A percentile compares a stretch with the other conserved stretches of the same genome.
Conservation (phyloP, 805 yeast species). For the Scheffersomyces coipomensis region DNA sequence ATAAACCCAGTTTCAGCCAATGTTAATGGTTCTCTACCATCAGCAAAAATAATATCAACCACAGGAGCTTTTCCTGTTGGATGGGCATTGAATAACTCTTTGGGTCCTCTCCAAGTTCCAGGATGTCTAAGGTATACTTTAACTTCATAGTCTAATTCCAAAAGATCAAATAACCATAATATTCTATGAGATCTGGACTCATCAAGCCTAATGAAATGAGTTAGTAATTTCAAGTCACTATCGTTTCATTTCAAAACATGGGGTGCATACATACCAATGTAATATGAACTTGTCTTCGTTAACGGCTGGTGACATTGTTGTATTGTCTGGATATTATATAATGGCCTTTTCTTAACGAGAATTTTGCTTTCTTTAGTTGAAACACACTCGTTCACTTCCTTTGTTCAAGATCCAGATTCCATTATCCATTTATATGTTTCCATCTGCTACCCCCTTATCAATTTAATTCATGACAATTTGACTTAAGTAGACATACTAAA, state of each 20-base stretch:
- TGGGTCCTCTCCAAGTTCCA: slow-evolving; percentile 43
- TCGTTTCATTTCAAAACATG: not conserved
- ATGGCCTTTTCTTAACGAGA: too few relatives aligned
- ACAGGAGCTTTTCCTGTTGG: slow-evolving; percentile 68
- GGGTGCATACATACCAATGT: slow-evolving; percentile 21
- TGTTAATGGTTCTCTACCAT: slow-evolving; percentile 31
- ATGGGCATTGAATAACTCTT: slow-evolving; percentile 49
- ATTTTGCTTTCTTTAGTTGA: too few relatives aligned
- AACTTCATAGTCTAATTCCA: slow-evolving; percentile 54
- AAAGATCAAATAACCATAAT: slow-evolving; percentile 63
- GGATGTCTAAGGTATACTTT: slow-evolving; percentile 52
- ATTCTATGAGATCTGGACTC: slow-evolving; percentile 61
- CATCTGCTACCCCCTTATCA: too few relatives aligned
- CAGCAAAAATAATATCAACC: slow-evolving; percentile 40
- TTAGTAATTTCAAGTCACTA: slow-evolving; percentile 1
- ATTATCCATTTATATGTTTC: too few relatives aligned
- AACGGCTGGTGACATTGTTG: not conserved
- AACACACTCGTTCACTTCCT: too few relatives aligned
- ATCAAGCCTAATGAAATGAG: slow-evolving; percentile 34
- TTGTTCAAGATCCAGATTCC: too few relatives aligned
- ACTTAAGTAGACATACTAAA: too few relatives aligned
- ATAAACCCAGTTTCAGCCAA: slow-evolving; percentile 40
- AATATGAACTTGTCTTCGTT: slow-evolving; percentile 20
- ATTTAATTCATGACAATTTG: too few relatives aligned
- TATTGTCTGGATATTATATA: slow-evolving; percentile 1